phyloP scores from a whole-genome alignment of 176 grass and related monocot genomes.

The Aegilops longissima region DNA sequence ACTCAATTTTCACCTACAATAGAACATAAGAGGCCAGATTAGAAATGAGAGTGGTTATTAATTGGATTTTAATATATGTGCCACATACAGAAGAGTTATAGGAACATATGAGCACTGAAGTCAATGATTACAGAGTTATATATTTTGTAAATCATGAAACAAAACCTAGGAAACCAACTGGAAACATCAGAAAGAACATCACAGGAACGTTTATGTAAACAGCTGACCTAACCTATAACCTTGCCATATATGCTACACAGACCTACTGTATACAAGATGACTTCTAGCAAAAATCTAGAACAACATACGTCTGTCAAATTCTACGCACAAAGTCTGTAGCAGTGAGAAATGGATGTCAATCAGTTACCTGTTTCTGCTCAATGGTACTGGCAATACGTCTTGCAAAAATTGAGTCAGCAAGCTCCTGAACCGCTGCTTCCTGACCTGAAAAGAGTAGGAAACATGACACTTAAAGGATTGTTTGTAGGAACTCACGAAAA shows the following conservation, averaged over 20 bases:
- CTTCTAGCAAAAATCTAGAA: neutral
- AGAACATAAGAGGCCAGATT: conserved; percentile 9
- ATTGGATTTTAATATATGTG: conserved; percentile 19
- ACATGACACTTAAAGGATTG: conserved; percentile 24
- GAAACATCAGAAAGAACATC: neutral
- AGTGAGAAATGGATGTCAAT: conserved; percentile 15
- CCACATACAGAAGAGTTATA: neutral
- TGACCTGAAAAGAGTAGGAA: conserved; percentile 51
- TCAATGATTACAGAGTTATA: neutral
- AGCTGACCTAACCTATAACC: neutral
- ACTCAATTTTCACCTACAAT: conserved; percentile 46
- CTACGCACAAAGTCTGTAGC: neutral
- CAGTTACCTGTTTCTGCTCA: conserved; percentile 45
- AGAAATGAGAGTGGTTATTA: conserved; percentile 3
- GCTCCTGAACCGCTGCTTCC: conserved; percentile 47
- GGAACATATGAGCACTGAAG: neutral
- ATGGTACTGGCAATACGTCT: conserved; percentile 50
- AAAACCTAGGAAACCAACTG: neutral
- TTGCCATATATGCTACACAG: neutral
- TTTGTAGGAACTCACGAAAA: conserved; percentile 16
- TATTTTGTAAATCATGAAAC: neutral
- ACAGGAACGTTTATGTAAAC: conserved; percentile 1
- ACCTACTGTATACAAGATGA: neutral
- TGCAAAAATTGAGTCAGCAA: conserved; percentile 77
- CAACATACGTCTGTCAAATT: conserved; percentile 6